Evolutionary conservation across 2,329 filamentous ascomycete genomes (phyloP).

Genomic region (Xylaria hypoxylon): DNA sequence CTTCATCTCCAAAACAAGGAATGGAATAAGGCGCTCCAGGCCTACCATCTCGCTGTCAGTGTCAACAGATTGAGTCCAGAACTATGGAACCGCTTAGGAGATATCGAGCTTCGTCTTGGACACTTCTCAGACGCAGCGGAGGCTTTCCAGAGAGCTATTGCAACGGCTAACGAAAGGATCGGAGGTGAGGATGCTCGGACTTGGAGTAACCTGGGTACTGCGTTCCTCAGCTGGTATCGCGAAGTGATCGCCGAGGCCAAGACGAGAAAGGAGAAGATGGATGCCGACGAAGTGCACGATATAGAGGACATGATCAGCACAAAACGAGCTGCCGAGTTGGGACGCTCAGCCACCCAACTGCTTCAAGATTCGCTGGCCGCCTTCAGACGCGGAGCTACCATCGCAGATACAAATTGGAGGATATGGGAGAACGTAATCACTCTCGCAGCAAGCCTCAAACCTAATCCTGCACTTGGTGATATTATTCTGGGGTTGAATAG

Average conservation of each 20-base stretch:
- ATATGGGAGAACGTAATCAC: constrained; percentile 98
- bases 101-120: constrained; percentile 82
- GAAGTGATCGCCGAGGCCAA: constrained; percentile 60
- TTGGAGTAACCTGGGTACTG: constrained; percentile 93
- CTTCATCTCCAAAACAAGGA: constrained; percentile 76
- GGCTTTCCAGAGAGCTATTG: constrained; percentile 85
- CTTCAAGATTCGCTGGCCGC: constrained; percentile 82
- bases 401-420: constrained; percentile 87
- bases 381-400: constrained; percentile 85
- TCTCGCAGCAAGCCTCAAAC: constrained; percentile 80
- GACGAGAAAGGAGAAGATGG: constrained; percentile 37
- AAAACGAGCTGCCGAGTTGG: constrained; percentile 46
- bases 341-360: constrained; percentile 67
- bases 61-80: constrained; percentile 85
- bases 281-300: constrained; percentile 40
- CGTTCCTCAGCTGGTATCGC: constrained; percentile 77
- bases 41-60: constrained; percentile 80
- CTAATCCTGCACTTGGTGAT: constrained; percentile 76
- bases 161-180: constrained; percentile 66
- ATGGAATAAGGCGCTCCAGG: constrained; percentile 75
- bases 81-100: constrained; percentile 91
- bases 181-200: constrained; percentile 92
- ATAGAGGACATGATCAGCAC: constrained; percentile 49
- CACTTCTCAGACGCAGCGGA: constrained; percentile 83
- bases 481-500: constrained; percentile 79